Evolutionary conservation across 1,284 basidiomycete genomes (phyloP).

Genomic region (Naganishia sp.): DNA sequence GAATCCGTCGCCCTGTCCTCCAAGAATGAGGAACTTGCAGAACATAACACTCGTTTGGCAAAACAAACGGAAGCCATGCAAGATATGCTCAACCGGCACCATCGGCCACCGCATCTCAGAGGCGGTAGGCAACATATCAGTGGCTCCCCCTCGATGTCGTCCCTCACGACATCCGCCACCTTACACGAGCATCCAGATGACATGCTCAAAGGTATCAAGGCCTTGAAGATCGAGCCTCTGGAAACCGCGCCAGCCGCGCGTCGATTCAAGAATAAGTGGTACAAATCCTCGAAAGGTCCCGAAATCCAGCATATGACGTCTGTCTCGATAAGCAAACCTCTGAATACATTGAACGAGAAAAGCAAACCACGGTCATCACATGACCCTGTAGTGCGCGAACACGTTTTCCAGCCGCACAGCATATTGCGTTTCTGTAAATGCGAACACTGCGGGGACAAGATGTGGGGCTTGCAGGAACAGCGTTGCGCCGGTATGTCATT

Average conservation of each 20-base stretch:
- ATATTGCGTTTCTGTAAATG: constrained; percentile 86
- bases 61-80: constrained; percentile 67
- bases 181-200: constrained; percentile 51
- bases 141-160: constrained; percentile 54
- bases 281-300: constrained; percentile 55
- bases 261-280: constrained; percentile 58
- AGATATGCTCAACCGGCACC: constrained; percentile 43
- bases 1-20: constrained; percentile 87
- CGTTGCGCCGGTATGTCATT: constrained; percentile 74
- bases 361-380: constrained; percentile 43
- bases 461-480: constrained; percentile 92
- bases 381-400: constrained; percentile 60
- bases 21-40: constrained; percentile 87
- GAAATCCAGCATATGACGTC: constrained; percentile 38
- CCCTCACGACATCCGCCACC: constrained; percentile 47
- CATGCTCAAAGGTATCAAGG: constrained; percentile 19
- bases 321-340: constrained; percentile 44
- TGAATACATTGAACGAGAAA: constrained; percentile 36
- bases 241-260: constrained; percentile 53
- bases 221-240: constrained; percentile 50
- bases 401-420: constrained; percentile 87
- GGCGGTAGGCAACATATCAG: constrained; percentile 40
- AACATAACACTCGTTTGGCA: constrained; percentile 76
- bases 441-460: constrained; percentile 94
- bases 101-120: constrained; percentile 27